Conservation (phyloP, 2,329 filamentous ascomycete genomes). For the Rutstroemia sydowiana region DNA sequence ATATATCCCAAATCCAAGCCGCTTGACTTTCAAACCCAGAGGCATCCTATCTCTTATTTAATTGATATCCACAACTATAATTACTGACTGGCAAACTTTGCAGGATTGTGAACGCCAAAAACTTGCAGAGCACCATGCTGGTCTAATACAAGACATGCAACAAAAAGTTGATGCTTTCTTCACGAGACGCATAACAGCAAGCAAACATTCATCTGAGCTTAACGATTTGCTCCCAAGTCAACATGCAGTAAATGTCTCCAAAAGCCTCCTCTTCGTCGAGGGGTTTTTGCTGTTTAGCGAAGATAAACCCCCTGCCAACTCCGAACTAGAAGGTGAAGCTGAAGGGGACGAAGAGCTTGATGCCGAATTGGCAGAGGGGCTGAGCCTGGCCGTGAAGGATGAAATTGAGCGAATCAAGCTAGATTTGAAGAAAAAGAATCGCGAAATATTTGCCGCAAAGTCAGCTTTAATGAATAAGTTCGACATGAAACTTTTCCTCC, state of each 20-base stretch:
- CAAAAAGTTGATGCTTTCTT: neutral
- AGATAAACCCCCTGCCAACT: neutral
- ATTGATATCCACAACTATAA: too few relatives aligned
- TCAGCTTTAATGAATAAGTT: constrained; percentile 9
- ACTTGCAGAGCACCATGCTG: neutral
- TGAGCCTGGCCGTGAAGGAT: neutral
- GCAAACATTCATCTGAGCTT: too few relatives aligned
- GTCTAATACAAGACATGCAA: constrained; percentile 2
- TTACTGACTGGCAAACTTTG: too few relatives aligned
- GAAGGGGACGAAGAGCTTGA: neutral
- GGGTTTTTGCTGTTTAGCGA: constrained; percentile 5
- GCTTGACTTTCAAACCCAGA: too few relatives aligned
- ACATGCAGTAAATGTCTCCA: neutral
- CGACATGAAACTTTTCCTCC: constrained; percentile 21
- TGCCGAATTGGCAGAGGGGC: neutral
- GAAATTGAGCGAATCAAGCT: neutral
- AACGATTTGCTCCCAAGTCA: neutral
- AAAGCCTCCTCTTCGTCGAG: neutral
- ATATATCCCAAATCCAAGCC: too few relatives aligned
- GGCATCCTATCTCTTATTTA: too few relatives aligned
- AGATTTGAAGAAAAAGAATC: neutral
- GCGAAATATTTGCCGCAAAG: neutral
- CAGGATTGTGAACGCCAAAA: neutral
- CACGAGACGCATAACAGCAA: too few relatives aligned
- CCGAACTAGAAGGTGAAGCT: neutral